Evolutionary conservation across 495 filamentous ascomycete species (phyloP).

Genomic region (Eremomyces bilateralis): DNA sequence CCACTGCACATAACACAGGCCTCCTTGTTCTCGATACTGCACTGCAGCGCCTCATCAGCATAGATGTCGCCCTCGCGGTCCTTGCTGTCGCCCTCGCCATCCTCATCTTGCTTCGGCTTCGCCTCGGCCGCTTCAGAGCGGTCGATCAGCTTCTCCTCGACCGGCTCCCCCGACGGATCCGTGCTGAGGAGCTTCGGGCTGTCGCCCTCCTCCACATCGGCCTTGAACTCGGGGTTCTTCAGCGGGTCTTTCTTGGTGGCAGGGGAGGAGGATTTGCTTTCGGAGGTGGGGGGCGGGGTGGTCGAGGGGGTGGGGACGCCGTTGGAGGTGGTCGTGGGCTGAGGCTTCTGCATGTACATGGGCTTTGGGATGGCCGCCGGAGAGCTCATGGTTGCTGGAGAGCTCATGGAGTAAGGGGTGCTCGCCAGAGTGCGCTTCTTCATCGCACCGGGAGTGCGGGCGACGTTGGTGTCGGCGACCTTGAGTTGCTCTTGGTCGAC

Average conservation of each 20-base stretch:
- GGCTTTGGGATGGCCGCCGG: conserved; percentile 39
- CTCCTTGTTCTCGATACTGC: conserved; percentile 84
- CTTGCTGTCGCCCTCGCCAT: conserved; percentile 39
- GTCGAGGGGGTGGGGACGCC: conserved; percentile 40
- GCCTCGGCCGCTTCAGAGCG: conserved; percentile 21
- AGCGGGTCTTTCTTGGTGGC: conserved; percentile 22
- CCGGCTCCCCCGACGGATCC: conserved; percentile 34
- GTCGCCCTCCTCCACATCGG: conserved; percentile 45
- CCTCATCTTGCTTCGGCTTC: conserved; percentile 36
- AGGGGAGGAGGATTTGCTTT: conserved; percentile 18
- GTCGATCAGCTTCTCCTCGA: conserved; percentile 36
- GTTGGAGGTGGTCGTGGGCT: conserved; percentile 25
- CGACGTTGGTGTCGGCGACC: conserved; percentile 67
- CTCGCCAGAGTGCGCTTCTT: conserved; percentile 44
- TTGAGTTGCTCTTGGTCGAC: conserved; percentile 93
- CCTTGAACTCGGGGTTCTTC: conserved; percentile 37
- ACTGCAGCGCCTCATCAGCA: conserved; percentile 70
- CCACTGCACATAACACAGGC: conserved; percentile 82
- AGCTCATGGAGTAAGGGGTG: conserved; percentile 20
- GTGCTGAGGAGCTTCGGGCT: conserved; percentile 54
- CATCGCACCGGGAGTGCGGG: conserved; percentile 29
- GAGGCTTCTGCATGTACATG: conserved; percentile 33
- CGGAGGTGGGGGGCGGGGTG: conserved; percentile 30
- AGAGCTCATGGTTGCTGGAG: conserved; percentile 8
- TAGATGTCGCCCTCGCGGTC: conserved; percentile 77